These are phyloP conservation scores for Pisolithus orientalis DNA, from an alignment of 768 basidiomycete genomes.

Conservation along the genomic window DNA sequence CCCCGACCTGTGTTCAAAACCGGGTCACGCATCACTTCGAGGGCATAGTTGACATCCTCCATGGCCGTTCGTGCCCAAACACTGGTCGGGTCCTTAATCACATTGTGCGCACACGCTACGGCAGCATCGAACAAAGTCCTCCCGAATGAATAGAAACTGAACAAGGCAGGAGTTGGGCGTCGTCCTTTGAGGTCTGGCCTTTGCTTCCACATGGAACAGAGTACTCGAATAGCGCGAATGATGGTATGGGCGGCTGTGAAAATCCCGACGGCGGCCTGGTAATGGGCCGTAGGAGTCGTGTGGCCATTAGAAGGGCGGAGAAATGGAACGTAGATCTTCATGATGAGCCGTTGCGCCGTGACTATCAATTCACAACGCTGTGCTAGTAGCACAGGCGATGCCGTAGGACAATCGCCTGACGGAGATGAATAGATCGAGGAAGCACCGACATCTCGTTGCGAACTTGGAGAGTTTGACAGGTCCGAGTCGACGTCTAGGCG, in stretches of 20 bases:
- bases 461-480: constrained; percentile 9
- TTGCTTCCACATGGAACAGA: constrained; percentile 36
- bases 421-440: constrained; percentile 3
- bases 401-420: constrained; percentile 9
- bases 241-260: constrained; percentile 63
- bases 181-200: constrained; percentile 26
- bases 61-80: constrained; percentile 44
- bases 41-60: constrained; percentile 38
- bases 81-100: constrained; percentile 44
- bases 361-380: constrained; percentile 59
- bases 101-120: constrained; percentile 57
- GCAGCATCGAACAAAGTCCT: constrained; percentile 62
- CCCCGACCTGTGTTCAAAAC: constrained; percentile 26
- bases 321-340: constrained; percentile 67
- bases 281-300: constrained; percentile 28
- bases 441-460: constrained; percentile 6
- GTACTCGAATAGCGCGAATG: constrained; percentile 42
- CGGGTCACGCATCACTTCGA: constrained; percentile 37
- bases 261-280: constrained; percentile 51
- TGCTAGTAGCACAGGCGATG: constrained; percentile 35
- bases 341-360: constrained; percentile 51
- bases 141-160: constrained; percentile 54
- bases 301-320: constrained; percentile 33
- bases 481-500: constrained; percentile 36
- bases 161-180: constrained; percentile 37